Evolutionary conservation across 768 basidiomycete species (phyloP), one percentile per base, ranked within the genome.

Genomic region (Collybiopsis confluens): DNA sequence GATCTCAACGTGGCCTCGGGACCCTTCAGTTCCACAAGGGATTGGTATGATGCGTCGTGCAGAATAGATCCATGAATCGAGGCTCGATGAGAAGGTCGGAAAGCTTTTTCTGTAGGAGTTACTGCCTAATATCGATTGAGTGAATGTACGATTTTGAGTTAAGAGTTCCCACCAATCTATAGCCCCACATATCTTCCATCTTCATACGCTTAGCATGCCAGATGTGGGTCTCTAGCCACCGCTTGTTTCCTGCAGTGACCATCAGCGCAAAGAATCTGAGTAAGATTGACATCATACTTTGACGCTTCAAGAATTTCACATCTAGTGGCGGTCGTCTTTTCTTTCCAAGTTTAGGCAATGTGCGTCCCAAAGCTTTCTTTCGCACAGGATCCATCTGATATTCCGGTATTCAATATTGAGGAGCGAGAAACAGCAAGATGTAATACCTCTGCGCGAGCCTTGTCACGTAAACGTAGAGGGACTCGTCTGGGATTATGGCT

Each of bases 151-250:
- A 13, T 43, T 16, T 28, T 2, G 15, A 35, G 18, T 23, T 35
- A 26, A 36, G 20, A 42, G 18, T 42, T 64, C 78, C 20, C 26
- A 92, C 93, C 51, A 99, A 73, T 60, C 92, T 79, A 65, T 92
- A 92, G 0, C 92, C 92, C 94, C 94, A 98, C 68, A 90, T 77
- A 58, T 85, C 86, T 60, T 86, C 79, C 96, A 98, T 98, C 57
- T 87, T 83, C 85, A 96, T 96, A 5, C 97, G 82, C 69, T 98
- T 98, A 1, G 94, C 90, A 62, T 98, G 96, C 92, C 94, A 98
- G 18, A 98, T 70, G 66, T 99, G 97, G 4, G 94, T 96, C 65
- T 96, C 92, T 0, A 99, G 81, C 96, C 96, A 98, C 11, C 78
- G 73, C 67, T 98, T 98, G 58, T 90, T 79, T 27, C 75, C 95